Evolutionary conservation across 768 basidiomycete species (phyloP), one percentile per base, ranked within the genome.

Genomic region (Hygrocybe punicea): DNA sequence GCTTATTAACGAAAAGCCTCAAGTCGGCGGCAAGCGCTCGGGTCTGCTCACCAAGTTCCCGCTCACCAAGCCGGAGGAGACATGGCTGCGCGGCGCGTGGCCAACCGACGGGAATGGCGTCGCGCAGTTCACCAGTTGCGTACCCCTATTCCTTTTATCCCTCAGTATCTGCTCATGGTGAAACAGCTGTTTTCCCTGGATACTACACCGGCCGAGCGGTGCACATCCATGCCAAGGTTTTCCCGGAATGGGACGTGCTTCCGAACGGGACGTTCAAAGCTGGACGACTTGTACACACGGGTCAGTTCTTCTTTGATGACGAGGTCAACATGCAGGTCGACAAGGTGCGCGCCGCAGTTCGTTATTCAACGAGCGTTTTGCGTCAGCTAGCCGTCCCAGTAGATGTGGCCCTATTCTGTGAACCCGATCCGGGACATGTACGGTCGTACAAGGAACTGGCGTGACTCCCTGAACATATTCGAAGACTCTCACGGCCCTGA

Each of bases 231-330:
- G 68, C 81, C 40, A 83, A 82, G 60, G 79, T 82, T 5, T 82
- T 78, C 68, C 77, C 79, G 1, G 74, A 72, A 55, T 83, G 81
- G 81, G 68, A 65, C 0, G 60, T 68, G 2, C 69, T 76, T 17
- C 69, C 71, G 6, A 81, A 80, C 61, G 74, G 74, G 40, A 77
- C 78, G 0, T 82, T 78, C 68, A 69, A 63, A 17, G 75, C 76
- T n/a, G 72, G 73, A 1, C 71, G 74, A 6, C 71, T 81, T 2
- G 65, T 71, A 1, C 81, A 83, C 61, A 72, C 73, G 14, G 81
- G 81, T 1, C 81, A 83, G 59, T 82, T 79, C 64, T 83, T 82
- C 73, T 83, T 83, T 50, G 80, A 82, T 40, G 81, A 83, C 57
- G 78, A 78, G 2, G 67, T 81, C 45, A 81, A 81, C 58, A 58